These are phyloP conservation scores for Macadamia integrifolia DNA, from an alignment of 164 flowering plant genomes.

Conservation along the genomic window DNA sequence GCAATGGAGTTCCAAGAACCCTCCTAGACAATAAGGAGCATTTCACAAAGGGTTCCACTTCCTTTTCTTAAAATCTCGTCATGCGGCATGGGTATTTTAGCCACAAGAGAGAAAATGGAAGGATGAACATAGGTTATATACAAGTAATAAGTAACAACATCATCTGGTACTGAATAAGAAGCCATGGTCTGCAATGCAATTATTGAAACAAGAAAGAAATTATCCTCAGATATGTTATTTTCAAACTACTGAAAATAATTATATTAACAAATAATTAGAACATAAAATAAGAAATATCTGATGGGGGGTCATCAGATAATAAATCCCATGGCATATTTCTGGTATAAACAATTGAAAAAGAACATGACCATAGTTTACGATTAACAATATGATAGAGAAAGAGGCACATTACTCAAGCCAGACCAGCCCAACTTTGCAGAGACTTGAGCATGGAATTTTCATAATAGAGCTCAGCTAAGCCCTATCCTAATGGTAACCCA, in stretches of 20 bases:
- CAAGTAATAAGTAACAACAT: constrained; percentile 91
- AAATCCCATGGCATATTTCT: too few species aligned
- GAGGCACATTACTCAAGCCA: too few species aligned
- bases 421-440: too few species aligned
- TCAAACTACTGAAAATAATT: background rate
- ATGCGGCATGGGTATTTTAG: constrained; percentile 99
- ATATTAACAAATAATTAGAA: background rate
- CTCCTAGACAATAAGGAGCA: constrained; percentile 99
- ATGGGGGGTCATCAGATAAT: too few species aligned
- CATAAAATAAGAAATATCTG: background rate
- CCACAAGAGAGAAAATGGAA: constrained; percentile 94
- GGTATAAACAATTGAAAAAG: too few species aligned
- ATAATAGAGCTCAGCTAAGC: too few species aligned
- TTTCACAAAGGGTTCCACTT: constrained; percentile 99
- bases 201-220: constrained; percentile 14
- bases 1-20: constrained; percentile 16
- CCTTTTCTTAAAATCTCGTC: constrained; percentile 99
- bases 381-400: too few species aligned
- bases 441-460: too few species aligned
- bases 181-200: constrained; percentile 83
- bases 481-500: too few species aligned
- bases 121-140: constrained; percentile 99
- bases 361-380: too few species aligned
- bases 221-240: constrained; percentile 4
- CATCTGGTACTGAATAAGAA: constrained; percentile 99